Percentiles rank a stretch among this genome's conserved stretches.
These are phyloP conservation scores for Macaranga tanarius DNA, from an alignment of 441 rosid genomes.

Conservation along the genomic window DNA sequence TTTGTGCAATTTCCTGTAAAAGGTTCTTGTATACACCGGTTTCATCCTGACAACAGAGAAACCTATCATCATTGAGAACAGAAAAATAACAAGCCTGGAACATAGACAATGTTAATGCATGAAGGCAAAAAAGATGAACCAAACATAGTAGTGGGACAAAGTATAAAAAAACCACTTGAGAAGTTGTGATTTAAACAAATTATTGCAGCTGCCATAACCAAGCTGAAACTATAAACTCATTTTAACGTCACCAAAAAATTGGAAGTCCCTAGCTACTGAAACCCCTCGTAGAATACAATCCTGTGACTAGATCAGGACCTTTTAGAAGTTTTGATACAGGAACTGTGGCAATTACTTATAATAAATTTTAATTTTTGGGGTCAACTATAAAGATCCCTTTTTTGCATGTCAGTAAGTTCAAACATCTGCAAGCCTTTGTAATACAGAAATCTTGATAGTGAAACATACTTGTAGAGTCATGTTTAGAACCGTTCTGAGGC, in stretches of 20 bases:
- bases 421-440: not conserved
- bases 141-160: not conserved
- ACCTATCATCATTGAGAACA: slow-evolving; percentile 26
- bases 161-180: not conserved
- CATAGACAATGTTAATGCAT: not conserved
- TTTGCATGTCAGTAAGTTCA: not conserved
- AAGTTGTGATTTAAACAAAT: not conserved
- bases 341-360: not conserved
- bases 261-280: not conserved
- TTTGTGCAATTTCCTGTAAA: slow-evolving; percentile 91
- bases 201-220: slow-evolving; percentile 3
- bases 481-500: not conserved
- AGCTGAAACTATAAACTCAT: not conserved
- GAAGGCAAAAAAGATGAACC: not conserved
- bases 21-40: slow-evolving; percentile 97
- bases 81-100: slow-evolving; percentile 4
- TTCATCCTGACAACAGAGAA: slow-evolving; percentile 68
- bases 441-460: not conserved
- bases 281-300: not conserved
- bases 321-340: not conserved
- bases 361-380: not conserved
- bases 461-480: not conserved
- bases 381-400: not conserved
- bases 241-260: not conserved
- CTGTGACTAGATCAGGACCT: not conserved